Base-by-base conservation (phyloP, 2,329 filamentous ascomycete genomes). In the Neoarthrinium moseri region DNA sequence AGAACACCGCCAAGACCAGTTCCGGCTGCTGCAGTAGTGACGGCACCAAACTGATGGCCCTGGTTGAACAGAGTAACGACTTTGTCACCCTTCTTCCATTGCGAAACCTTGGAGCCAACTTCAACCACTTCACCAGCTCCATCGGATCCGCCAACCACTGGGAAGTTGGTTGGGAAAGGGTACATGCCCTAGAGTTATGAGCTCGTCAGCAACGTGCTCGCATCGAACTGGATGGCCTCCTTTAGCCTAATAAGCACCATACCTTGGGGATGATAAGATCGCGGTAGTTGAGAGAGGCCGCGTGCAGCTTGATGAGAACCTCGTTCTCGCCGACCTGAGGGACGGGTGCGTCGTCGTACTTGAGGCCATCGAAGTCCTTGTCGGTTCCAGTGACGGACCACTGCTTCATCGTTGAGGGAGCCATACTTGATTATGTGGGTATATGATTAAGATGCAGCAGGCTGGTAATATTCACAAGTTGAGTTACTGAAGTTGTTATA, bases 1-100 rank as follows among this genome's bases (percentile, higher is more conserved):
- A 86, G 46, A 10, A 73, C 73, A 39, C 86, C 87, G 45, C 88
- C 88, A 2, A 91, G 76, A 3, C 85, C 85, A 1, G 81, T 81
- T 1, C 49, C 45, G 5, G 68, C 46, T 21, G 64, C 67, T 1
- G 52, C 49, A 2, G 46, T 11, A 26, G 63, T 63, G n/a, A 74
- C 49, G 21, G 67, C 50, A 2, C 76, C 77, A 48, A 62, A 69
- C 46, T 77, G 67, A 54, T 80, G 75, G 44, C 62, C 67, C 58
- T 80, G 76, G 67, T 75, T 77, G 67, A 87, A 87, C 53, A 87
- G 74, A 3, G 82, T 85, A 45, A 73, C 58, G 45, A 83, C 75
- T 34, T 70, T 68, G 64, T 81, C 77, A 47, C 80, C 79, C 41
- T 68, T 61, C 57, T 72, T 68, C 64, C 76, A 77, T 27, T 67